Percentiles rank a stretch among this genome's conserved stretches.
Conservation (phyloP, 768 basidiomycete genomes). For the Tubosaeta brunneosetosa region DNA sequence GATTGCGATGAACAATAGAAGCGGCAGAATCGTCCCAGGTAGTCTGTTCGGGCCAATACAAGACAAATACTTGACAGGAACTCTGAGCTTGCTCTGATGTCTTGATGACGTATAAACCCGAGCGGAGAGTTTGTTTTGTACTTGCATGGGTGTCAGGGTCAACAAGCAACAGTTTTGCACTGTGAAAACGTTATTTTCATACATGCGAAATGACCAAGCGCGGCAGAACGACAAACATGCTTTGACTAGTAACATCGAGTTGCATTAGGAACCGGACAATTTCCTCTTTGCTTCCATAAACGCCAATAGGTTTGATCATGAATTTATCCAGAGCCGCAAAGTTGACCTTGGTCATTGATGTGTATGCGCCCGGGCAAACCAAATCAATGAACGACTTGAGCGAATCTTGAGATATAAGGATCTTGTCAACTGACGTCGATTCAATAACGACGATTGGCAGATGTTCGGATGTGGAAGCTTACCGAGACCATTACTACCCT, state of each 20-base stretch:
- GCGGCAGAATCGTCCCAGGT: slow-evolving; percentile 52
- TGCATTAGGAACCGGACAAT: slow-evolving; percentile 43
- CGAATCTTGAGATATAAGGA: slow-evolving; percentile 52
- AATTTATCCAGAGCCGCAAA: slow-evolving; percentile 47
- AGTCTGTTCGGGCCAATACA: slow-evolving; percentile 59
- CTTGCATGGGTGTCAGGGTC: slow-evolving; percentile 1
- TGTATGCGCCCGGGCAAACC: slow-evolving; percentile 45
- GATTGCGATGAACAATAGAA: slow-evolving; percentile 44
- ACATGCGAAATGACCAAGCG: not conserved
- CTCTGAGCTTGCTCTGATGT: not conserved
- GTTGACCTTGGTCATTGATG: slow-evolving; percentile 50
- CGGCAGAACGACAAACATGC: slow-evolving; percentile 31
- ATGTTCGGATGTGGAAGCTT: not conserved
- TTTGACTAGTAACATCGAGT: slow-evolving; percentile 33
- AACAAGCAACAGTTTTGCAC: slow-evolving; percentile 10
- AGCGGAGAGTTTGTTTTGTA: slow-evolving; percentile 13
- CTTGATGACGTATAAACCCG: slow-evolving; percentile 17
- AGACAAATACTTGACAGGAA: slow-evolving; percentile 35
- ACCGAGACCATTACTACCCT: slow-evolving; percentile 50
- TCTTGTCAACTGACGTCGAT: slow-evolving; percentile 48
- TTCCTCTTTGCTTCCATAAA: slow-evolving; percentile 19
- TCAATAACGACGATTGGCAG: not conserved
- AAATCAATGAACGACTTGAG: slow-evolving; percentile 45
- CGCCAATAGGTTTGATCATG: slow-evolving; percentile 45
- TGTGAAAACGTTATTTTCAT: not conserved